Evolutionary conservation across 1,139 yeast species (phyloP).

Genomic region (Taphrina betulina): DNA sequence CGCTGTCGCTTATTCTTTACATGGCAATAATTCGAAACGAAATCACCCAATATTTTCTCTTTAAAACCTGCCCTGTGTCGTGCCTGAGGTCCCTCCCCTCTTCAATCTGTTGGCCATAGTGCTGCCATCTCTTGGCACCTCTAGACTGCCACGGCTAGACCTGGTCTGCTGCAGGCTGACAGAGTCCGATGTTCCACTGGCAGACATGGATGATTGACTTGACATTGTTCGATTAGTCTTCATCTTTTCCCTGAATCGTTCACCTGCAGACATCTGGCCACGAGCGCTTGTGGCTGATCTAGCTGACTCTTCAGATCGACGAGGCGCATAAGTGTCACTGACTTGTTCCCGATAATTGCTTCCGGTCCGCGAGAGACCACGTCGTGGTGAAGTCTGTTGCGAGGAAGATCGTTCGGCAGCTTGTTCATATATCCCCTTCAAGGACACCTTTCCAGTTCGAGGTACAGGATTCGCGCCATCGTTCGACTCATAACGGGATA

Average conservation of each 20-base stretch:
- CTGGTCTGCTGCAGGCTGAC: background rate
- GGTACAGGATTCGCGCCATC: background rate
- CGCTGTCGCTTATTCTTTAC: too few species aligned
- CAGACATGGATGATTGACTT: background rate
- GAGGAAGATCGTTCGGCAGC: constrained; percentile 30
- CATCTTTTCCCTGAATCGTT: constrained; percentile 28
- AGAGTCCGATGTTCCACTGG: background rate
- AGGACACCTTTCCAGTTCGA: constrained; percentile 17
- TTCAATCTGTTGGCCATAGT: constrained; percentile 17
- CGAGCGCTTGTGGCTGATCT: background rate
- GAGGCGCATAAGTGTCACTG: constrained; percentile 1
- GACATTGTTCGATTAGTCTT: constrained; percentile 17
- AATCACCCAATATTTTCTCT: too few species aligned
- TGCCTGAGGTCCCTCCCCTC: constrained; percentile 19
- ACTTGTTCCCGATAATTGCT: background rate
- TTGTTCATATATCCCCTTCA: constrained; percentile 29
- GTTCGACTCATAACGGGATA: background rate
- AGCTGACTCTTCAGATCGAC: too few species aligned
- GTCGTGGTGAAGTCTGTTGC: constrained; percentile 9
- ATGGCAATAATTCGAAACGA: too few species aligned
- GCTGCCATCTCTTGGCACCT: constrained; percentile 5
- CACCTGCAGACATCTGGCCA: constrained; percentile 32
- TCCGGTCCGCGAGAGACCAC: constrained; percentile 15
- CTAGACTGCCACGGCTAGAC: constrained; percentile 2
- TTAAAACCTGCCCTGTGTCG: too few species aligned